phyloP scores from a whole-genome alignment of 306 rosid species.

The Rosa rugosa region DNA sequence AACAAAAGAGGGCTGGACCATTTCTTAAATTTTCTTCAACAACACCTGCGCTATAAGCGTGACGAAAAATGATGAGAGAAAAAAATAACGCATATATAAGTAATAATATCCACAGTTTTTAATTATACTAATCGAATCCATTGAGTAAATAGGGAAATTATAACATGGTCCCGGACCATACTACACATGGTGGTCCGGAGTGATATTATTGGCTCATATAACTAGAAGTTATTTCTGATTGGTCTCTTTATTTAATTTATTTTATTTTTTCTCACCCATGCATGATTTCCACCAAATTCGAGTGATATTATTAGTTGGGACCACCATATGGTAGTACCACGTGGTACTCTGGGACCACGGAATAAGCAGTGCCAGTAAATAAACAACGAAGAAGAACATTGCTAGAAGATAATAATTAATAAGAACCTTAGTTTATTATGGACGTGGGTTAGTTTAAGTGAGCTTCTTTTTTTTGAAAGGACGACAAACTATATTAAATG shows the following conservation, averaged over 20 bases:
- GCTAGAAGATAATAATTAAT: not conserved
- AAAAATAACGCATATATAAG: not conserved
- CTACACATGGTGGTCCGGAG: no score
- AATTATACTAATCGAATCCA: not conserved
- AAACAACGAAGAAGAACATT: not conserved
- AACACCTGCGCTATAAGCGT: not conserved
- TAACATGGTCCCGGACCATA: no score
- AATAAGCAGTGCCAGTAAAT: not conserved
- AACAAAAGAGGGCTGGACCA: not conserved
- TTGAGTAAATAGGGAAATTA: not conserved
- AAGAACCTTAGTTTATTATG: not conserved
- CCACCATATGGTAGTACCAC: no score
- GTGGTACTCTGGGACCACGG: no score
- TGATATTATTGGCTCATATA: no score
- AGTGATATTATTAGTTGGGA: no score
- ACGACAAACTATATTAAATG: no score
- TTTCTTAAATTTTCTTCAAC: not conserved
- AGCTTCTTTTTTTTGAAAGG: no score
- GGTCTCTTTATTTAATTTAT: no score
- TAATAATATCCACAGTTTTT: not conserved
- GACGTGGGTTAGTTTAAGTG: slow-evolving; percentile 11
- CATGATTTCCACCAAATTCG: no score
- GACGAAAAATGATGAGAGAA: not conserved
- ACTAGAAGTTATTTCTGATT: no score
- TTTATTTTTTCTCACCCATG: no score